These are phyloP conservation scores for Phanerochaete carnosa DNA, from an alignment of 768 basidiomycete genomes.

Conservation along the genomic window DNA sequence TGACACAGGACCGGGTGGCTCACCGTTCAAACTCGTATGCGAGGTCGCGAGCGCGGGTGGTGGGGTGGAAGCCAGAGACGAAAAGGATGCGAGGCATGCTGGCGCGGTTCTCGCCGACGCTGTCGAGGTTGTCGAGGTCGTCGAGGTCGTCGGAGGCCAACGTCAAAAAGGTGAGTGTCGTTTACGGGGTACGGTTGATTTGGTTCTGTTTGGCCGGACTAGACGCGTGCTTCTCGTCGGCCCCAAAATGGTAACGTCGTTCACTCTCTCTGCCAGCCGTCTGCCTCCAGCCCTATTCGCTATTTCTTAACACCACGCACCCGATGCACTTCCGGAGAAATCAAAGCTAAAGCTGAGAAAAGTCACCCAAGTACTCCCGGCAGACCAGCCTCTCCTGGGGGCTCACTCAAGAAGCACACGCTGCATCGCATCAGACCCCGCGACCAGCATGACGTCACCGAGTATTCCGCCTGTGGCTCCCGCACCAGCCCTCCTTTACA, in stretches of 20 bases:
- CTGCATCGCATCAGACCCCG: no score
- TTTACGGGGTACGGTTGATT: background rate
- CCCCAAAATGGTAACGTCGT: background rate
- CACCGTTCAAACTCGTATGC: slow-evolving; percentile 88
- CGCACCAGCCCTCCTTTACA: no score
- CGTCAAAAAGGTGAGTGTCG: background rate
- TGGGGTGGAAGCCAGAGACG: slow-evolving; percentile 80
- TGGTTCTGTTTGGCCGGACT: background rate
- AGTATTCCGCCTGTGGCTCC: no score
- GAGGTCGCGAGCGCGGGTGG: slow-evolving; percentile 80
- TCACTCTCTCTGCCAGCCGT: background rate
- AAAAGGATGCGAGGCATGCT: slow-evolving; percentile 80
- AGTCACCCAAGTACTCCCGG: no score
- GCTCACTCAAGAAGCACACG: no score
- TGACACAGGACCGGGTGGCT: slow-evolving; percentile 10
- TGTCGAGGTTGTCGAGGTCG: slow-evolving; percentile 16
- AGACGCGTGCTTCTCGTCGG: background rate
- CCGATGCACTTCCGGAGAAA: no score
- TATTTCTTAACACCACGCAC: no score
- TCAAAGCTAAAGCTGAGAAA: no score
- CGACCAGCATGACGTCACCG: no score
- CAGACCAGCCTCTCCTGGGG: no score
- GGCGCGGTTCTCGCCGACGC: slow-evolving; percentile 6
- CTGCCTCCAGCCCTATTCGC: no score
- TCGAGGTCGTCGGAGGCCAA: slow-evolving; percentile 22